phyloP scores from a whole-genome alignment of 129 eudicot genomes.

The Kitagawia praeruptora region DNA sequence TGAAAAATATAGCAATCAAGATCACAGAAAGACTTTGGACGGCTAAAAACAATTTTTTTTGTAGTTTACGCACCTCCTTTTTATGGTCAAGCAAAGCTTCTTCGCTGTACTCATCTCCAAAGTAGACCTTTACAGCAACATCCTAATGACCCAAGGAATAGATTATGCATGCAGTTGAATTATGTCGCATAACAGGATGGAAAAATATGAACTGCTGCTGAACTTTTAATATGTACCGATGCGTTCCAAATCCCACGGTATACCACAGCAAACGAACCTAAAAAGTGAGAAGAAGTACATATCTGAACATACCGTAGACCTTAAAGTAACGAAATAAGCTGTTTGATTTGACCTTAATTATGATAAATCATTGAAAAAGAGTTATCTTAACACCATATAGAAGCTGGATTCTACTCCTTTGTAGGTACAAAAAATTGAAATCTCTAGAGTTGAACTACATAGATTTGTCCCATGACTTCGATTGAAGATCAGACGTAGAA shows the following conservation, averaged over 20 bases:
- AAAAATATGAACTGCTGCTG: slow-evolving; percentile 13
- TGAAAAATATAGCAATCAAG: slow-evolving; percentile 18
- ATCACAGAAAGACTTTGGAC: background rate
- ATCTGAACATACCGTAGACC: slow-evolving; percentile 8
- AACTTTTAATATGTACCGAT: slow-evolving; percentile 40
- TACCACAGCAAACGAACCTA: slow-evolving; percentile 84
- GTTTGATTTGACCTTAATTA: background rate
- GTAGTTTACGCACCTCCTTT: slow-evolving; percentile 46
- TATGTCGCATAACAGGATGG: slow-evolving; percentile 7
- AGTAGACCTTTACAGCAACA: slow-evolving; percentile 77
- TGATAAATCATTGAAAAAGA: background rate
- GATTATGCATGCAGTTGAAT: slow-evolving; percentile 6
- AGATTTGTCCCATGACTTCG: background rate
- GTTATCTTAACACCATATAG: background rate
- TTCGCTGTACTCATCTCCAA: slow-evolving; percentile 56
- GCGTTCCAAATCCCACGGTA: slow-evolving; percentile 92
- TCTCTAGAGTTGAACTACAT: background rate
- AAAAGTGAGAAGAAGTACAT: slow-evolving; percentile 9
- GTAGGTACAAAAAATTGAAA: background rate
- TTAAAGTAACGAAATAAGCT: background rate
- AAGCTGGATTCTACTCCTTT: background rate
- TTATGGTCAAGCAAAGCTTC: slow-evolving; percentile 57
- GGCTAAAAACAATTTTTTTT: background rate
- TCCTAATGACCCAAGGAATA: slow-evolving; percentile 41
- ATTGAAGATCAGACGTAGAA: background rate